Evolutionary conservation across 805 yeast species (phyloP), one percentile per base, ranked within the genome.

Genomic region (Ogataea degrootiae): DNA sequence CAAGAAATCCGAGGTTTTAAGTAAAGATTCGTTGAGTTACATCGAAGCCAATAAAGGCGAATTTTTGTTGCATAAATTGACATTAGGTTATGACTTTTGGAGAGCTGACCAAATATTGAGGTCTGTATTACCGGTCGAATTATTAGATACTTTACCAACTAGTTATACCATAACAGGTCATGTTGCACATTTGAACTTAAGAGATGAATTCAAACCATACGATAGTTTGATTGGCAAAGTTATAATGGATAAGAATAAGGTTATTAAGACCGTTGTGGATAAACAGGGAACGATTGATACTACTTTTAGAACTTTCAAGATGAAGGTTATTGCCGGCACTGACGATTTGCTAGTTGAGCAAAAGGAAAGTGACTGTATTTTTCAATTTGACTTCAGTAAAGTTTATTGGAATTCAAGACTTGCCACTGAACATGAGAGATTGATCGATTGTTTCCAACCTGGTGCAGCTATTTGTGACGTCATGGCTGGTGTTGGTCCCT

Each of bases 401-500:
- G 99, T 95, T 5, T 94, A 95, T 67, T 94, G 99, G 99, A 94
- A 94, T 64, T 88, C 97, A 15, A 77, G 99, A 56, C 73, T 94
- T 43, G 92, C 90, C 55, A 87, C 96, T 0, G 99, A 94, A 60
- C 99, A 94, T 65, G 92, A 82, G 41, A 73, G 98, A 49, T 68
- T 94, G 39, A 84, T 94, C 4, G 62, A 68, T 1, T 61, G 68
- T 36, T 73, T 71, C 48, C 85, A 87, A 57, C 57, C 76, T 38
- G 85, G 85, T 9, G 85, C 85, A 49, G 86, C 89, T 6, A 86
- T 95, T 0, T 88, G 89, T 58, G 99, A 94, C 70, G 97, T 90
- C 0, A 87, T 95, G 80, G 98, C 97, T 0, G 99, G 99, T 41
- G 98, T 94, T 2, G 99, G 99, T 0, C 99, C 99, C 5, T 94